Evolutionary conservation across 139 green algal genomes (phyloP).

Genomic region (Micractinium conductrix): DNA sequence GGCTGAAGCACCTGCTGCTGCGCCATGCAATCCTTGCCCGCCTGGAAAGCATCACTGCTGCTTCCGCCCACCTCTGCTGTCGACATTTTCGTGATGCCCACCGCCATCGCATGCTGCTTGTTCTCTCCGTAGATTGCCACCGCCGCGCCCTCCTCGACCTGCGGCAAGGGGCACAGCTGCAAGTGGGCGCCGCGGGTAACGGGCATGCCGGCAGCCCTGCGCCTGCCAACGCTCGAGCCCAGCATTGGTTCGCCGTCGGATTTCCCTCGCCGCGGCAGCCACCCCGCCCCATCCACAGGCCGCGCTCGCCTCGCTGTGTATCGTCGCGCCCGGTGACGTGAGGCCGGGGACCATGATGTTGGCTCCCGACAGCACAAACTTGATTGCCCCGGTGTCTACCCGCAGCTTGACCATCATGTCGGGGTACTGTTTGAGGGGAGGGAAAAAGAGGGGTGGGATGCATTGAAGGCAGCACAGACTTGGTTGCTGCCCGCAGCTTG

Average conservation of each 20-base stretch:
- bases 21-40: too few relatives aligned
- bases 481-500: too few relatives aligned
- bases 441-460: background rate
- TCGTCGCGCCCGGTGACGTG: slow-evolving; percentile 90
- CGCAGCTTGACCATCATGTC: slow-evolving; percentile 78
- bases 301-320: slow-evolving; percentile 88
- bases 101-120: slow-evolving; percentile 94
- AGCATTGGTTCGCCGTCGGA: too few relatives aligned
- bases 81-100: slow-evolving; percentile 93
- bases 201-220: too few relatives aligned
- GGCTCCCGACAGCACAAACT: slow-evolving; percentile 97
- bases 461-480: background rate
- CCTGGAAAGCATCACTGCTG: too few relatives aligned
- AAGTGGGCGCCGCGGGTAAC: background rate
- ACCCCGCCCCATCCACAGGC: too few relatives aligned
- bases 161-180: background rate
- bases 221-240: too few relatives aligned
- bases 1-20: too few relatives aligned
- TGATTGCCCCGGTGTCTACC: slow-evolving; percentile 96
- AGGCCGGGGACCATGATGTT: slow-evolving; percentile 99
- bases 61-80: slow-evolving; percentile 66
- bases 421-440: slow-evolving; percentile 67
- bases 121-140: slow-evolving; percentile 90
- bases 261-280: too few relatives aligned
- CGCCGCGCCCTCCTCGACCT: slow-evolving; percentile 71